Evolutionary conservation across 2,329 filamentous ascomycete genomes (phyloP), one percentile per base, ranked within the genome.

Genomic region (Didymella segeticola): DNA sequence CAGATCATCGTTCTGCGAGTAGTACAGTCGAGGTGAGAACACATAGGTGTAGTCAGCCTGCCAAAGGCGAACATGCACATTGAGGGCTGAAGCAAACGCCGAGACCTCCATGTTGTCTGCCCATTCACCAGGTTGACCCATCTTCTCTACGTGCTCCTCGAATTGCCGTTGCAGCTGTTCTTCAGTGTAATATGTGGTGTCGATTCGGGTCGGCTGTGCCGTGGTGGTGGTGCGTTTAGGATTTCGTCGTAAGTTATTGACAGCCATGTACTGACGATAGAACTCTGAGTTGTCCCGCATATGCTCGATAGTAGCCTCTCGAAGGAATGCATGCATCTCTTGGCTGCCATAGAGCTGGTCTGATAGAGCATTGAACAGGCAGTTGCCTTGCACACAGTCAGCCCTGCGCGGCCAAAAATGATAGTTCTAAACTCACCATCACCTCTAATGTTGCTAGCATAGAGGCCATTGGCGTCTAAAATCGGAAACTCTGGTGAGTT

Each of bases 61-160:
- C 73, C 86, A 88, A 50, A 89, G 83, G 62, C 82, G 82, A 48
- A 90, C 83, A 68, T 89, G 82, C 46, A 82, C 81, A 43, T 82
- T 78, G 68, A 82, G 88, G 19, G 82, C 83, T 50, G 83, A 80
- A 23, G 83, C 82, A 71, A 89, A 89, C 5, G 87, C 87, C 26
- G 81, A 80, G 37, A 90, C 82, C 73, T 89, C 86, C 75, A 87
- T 81, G 53, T 89, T 86, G 67, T 87, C 86, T 22, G 85, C 87
- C 74, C 83, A 89, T 31, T 83, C 83, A 45, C 84, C 83, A 25
- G 80, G 78, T 64, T 82, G 80, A 25, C 83, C 81, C 80, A 89
- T 88, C 50, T 79, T 77, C 56, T 79, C 74, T 11, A 89, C 77
- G 69, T 87, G 84, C 27, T 79, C 78, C 46, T 81, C 75, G 64